Evolutionary conservation across 2,329 filamentous ascomycete genomes (phyloP).

Genomic region (Ophiostoma piceae): DNA sequence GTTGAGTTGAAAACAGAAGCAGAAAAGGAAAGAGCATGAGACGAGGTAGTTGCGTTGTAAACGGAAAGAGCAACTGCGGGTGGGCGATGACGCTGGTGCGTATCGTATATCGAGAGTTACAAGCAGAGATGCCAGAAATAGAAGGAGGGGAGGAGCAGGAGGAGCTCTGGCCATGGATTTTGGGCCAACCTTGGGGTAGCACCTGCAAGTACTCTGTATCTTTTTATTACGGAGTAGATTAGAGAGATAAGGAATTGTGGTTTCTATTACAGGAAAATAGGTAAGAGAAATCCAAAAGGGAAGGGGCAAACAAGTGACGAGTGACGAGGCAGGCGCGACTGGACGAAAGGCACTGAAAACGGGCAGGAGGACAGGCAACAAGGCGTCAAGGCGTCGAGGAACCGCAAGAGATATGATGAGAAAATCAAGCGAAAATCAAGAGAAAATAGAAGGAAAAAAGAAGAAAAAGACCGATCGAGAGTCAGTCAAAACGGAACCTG

Average conservation of each 20-base stretch:
- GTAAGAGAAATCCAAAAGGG: conserved; percentile 20
- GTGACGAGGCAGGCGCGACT: conserved; percentile 11
- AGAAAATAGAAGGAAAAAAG: neutral
- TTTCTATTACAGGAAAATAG: conserved; percentile 25
- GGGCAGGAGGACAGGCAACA: neutral
- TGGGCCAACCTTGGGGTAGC: neutral
- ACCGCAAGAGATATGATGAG: too few species aligned
- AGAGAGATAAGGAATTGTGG: conserved; percentile 11
- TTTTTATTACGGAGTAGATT: conserved; percentile 6
- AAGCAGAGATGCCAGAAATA: neutral
- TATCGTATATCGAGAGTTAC: neutral
- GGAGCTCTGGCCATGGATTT: conserved; percentile 16
- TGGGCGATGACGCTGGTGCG: conserved; percentile 6
- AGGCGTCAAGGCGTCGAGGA: neutral
- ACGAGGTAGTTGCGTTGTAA: neutral
- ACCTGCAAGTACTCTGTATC: neutral
- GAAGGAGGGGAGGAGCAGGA: conserved; percentile 8
- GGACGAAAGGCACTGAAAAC: neutral
- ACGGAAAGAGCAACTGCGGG: neutral
- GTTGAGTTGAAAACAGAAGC: neutral
- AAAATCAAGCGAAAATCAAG: neutral
- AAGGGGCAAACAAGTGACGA: neutral
- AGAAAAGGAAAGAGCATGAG: neutral
- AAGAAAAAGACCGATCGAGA: neutral
- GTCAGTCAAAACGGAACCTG: conserved; percentile 14